phyloP scores from a whole-genome alignment of 768 basidiomycete species.

The Lanmaoa pseudosensibilis region DNA sequence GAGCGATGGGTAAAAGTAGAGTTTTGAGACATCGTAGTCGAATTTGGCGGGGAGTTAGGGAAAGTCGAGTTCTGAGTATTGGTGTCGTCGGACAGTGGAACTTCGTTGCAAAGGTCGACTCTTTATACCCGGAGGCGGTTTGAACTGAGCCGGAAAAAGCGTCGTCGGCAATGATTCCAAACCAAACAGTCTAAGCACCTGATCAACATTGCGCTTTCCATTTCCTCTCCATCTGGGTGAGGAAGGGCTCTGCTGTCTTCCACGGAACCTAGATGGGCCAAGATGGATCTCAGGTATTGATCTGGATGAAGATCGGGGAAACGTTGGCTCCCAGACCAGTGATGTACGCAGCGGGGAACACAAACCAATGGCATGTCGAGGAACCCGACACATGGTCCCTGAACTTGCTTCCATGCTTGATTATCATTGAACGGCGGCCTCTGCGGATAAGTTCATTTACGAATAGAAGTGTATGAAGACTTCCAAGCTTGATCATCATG shows the following conservation, averaged over 20 bases:
- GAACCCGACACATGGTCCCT: background rate
- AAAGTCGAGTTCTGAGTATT: background rate
- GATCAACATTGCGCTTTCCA: background rate
- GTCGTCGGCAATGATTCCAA: background rate
- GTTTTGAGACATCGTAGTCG: background rate
- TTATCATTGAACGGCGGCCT: no score
- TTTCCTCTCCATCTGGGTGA: background rate
- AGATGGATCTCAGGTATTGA: background rate
- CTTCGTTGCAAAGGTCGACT: background rate
- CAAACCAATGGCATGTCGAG: background rate
- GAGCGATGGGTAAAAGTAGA: background rate
- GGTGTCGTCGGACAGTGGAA: background rate
- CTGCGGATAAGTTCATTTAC: background rate
- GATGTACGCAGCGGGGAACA: background rate
- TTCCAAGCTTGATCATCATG: no score
- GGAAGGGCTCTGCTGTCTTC: background rate
- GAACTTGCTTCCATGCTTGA: background rate
- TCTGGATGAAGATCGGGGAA: background rate
- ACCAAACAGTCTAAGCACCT: background rate
- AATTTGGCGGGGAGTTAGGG: background rate
- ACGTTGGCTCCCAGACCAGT: background rate
- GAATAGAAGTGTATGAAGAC: background rate
- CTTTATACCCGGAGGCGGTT: background rate
- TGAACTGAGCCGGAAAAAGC: background rate
- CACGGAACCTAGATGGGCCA: background rate